Evolutionary conservation across 345 rosid genomes (phyloP).

Genomic region (Brassica incana): DNA sequence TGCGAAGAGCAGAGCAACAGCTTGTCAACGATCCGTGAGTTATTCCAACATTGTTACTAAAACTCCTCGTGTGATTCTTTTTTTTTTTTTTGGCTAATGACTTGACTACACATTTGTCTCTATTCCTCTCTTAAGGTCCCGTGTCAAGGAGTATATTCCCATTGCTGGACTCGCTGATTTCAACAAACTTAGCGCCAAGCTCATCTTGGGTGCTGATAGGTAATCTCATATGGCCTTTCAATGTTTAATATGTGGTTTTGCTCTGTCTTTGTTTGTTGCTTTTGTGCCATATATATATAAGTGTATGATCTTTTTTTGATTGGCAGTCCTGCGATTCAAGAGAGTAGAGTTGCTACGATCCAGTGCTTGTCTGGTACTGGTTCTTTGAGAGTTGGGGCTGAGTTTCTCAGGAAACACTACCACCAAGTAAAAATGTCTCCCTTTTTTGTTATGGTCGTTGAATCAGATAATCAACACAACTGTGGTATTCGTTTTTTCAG

Average conservation of each 20-base stretch:
- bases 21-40: slow-evolving; percentile 75
- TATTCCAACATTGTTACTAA: no score
- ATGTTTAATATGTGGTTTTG: background rate
- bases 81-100: slow-evolving; percentile 19
- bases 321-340: slow-evolving; percentile 71
- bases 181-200: slow-evolving; percentile 89
- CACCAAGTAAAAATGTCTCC: slow-evolving; percentile 47
- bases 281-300: background rate
- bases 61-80: no score
- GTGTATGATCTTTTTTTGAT: slow-evolving; percentile 9
- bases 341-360: slow-evolving; percentile 77
- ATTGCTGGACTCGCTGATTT: slow-evolving; percentile 87
- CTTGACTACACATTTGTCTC: background rate
- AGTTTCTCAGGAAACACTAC: slow-evolving; percentile 80
- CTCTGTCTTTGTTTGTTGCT: background rate
- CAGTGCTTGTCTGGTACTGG: slow-evolving; percentile 99
- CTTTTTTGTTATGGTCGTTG: background rate
- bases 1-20: slow-evolving; percentile 76
- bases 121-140: slow-evolving; percentile 45
- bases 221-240: slow-evolving; percentile 18
- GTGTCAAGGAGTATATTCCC: slow-evolving; percentile 93
- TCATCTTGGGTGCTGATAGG: slow-evolving; percentile 88
- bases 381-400: slow-evolving; percentile 93
- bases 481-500: slow-evolving; percentile 46
- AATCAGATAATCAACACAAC: background rate